These are phyloP conservation scores for Sporothrix variecibatus DNA, from an alignment of 2,329 filamentous ascomycete genomes.

Conservation along the genomic window DNA sequence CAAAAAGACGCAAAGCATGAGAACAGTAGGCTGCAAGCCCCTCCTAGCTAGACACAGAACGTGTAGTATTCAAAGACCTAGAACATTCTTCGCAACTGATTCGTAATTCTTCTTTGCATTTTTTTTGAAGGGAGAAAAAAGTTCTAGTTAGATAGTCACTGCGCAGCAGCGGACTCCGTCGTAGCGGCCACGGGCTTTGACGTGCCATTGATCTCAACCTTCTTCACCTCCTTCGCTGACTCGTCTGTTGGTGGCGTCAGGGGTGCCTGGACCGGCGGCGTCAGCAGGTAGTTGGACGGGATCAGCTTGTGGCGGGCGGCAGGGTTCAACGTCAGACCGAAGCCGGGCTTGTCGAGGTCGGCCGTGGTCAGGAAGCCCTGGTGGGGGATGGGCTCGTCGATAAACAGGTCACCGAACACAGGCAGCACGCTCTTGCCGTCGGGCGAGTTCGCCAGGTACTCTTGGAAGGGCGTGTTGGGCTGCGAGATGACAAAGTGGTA, in stretches of 20 bases:
- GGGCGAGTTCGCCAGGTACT: slow-evolving; percentile 90
- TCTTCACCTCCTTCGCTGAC: slow-evolving; percentile 31
- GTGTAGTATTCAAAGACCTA: background rate
- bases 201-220: slow-evolving; percentile 19
- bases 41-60: background rate
- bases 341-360: slow-evolving; percentile 84
- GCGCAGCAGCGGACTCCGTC: background rate
- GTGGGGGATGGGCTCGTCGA: slow-evolving; percentile 84
- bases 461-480: slow-evolving; percentile 90
- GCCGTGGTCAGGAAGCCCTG: slow-evolving; percentile 79
- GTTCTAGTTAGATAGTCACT: background rate
- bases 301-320: slow-evolving; percentile 70
- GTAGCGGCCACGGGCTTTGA: background rate
- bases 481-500: slow-evolving; percentile 97
- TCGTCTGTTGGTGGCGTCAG: slow-evolving; percentile 40
- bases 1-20: background rate
- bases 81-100: background rate
- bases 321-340: slow-evolving; percentile 85
- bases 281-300: slow-evolving; percentile 71
- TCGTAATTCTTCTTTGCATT: background rate
- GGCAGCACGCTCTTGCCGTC: slow-evolving; percentile 88
- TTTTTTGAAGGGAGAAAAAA: background rate
- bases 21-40: background rate
- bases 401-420: slow-evolving; percentile 88
- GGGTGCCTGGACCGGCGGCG: slow-evolving; percentile 59